Evolutionary conservation across 1,284 basidiomycete genomes (phyloP), one percentile per base, ranked within the genome.

Genomic region (Irpex rosettiformis): DNA sequence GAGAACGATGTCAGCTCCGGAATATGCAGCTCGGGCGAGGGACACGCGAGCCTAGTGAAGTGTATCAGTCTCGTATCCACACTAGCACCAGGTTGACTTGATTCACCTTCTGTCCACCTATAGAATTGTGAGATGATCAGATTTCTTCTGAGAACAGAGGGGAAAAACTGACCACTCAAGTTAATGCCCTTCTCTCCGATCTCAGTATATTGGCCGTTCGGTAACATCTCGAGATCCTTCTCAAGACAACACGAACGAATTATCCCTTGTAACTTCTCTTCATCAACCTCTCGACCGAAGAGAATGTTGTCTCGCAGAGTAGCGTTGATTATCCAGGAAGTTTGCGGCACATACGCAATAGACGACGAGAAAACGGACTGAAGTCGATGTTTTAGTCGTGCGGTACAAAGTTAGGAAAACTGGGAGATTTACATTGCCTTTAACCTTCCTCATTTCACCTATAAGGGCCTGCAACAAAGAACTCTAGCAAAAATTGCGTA

Each of bases 171-270:
- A 76, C 83, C 81, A 60, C 81, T 85, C 55, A 88, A 70, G 66
- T 83, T 91, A 56, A 90, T 84, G 4, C 93, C 93, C 64, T 89
- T 85, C 72, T 94, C 93, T 27, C 93, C 93, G 29, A 96, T 91
- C 70, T 94, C 89, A 0, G 91, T 93, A 55, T 78, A 67, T 63
- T 88, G 86, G 3, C 85, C 84, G 55, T 87, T 71, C 1, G 86
- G 82, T 13, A 92, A 72, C 66, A 89, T 79, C 45, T 80, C 79
- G 2, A 92, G 73, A 68, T 92, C 89, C 54, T 82, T 83, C 61
- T 82, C 79, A 33, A 91, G 72, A 52, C 77, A 77, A 66, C 88
- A 92, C 0, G 89, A 82, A 21, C 78, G 66, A 54, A 89, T 72
- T 56, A 87, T 77, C 30, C 79, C 75, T 3, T 76, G 69, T 68